Base-by-base conservation (phyloP, 106 monocot species). In the Dendrobium officinale region DNA sequence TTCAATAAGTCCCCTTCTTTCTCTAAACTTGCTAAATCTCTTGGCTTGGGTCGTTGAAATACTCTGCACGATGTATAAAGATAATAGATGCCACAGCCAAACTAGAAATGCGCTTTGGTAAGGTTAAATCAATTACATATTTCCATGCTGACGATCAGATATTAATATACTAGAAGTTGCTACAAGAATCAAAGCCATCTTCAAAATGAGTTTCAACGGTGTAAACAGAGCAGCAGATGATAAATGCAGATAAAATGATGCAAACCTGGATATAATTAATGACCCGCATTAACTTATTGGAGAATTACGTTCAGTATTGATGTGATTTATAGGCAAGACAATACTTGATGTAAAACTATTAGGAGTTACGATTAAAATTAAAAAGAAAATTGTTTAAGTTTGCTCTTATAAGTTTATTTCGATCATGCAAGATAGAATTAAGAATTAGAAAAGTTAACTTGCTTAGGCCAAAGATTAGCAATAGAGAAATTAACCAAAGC, bases 11-110 rank as follows among this genome's bases (percentile, higher is more conserved):
- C 94, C 85, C 86, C 88, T 97, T 66, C 96, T 77, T 83, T 97
- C 96, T 59, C 92, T 90, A 83, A 85, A 97, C 84, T 94, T 97
- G 24, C 92, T 94, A 86, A 97, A 97, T 79, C 88, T 90, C 89
- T 85, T 94, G 11, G 94, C 96, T 89, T 97, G 96, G 56, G 82
- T 75, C 31, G 88, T n/a, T 44, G 92, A 92, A 42, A 97, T 94
- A 80, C 89, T 97, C 96, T 97, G 84, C 55, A 85, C 6, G 0
- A 43, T 75, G 6, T 9, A 66, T n/a, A 7, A 8, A 66, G 22
- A 26, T 66, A 61, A 61, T 66, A 24, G 64, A 66, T 6, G 64
- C 9, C 9, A 66, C 64, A 66, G 64, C 64, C 6, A 66, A 66
- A 66, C 64, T 26, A 26, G 64, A 66, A 66, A 26, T 66, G 64